A percentile compares a stretch with the other conserved stretches of the same genome.
phyloP scores from a whole-genome alignment of 2,329 filamentous ascomycete species.

The Colletotrichum neosansevieriae region DNA sequence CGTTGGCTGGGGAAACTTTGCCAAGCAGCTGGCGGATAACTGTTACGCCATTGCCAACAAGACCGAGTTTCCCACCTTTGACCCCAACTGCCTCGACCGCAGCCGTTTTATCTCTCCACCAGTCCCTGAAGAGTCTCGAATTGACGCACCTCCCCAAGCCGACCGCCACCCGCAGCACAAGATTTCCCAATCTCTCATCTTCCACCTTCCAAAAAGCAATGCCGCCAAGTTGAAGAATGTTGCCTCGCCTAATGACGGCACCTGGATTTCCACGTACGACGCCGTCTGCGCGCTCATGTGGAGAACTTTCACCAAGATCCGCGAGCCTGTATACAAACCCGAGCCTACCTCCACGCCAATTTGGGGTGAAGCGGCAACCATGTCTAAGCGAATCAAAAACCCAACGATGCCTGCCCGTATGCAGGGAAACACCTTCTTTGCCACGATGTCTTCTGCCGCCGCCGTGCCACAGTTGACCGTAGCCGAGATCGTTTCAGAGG shows the following conservation, averaged over 20 bases:
- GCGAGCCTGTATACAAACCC: slow-evolving; percentile 50
- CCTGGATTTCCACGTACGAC: slow-evolving; percentile 60
- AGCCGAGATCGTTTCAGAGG: slow-evolving; percentile 51
- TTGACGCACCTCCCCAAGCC: slow-evolving; percentile 48
- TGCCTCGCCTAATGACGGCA: slow-evolving; percentile 49
- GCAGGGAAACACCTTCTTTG: slow-evolving; percentile 52
- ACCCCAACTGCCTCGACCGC: slow-evolving; percentile 50
- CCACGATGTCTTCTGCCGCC: slow-evolving; percentile 43
- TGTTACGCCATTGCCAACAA: slow-evolving; percentile 50
- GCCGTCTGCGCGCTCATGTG: slow-evolving; percentile 56
- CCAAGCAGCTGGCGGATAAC: slow-evolving; percentile 57
- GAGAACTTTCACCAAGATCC: slow-evolving; percentile 52
- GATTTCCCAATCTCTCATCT: slow-evolving; percentile 48
- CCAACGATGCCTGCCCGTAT: slow-evolving; percentile 50
- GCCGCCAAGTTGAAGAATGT: slow-evolving; percentile 53
- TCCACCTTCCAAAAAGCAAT: slow-evolving; percentile 59
- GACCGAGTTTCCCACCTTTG: slow-evolving; percentile 49
- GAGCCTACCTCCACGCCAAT: slow-evolving; percentile 45
- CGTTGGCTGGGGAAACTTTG: slow-evolving; percentile 54
- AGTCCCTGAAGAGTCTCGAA: slow-evolving; percentile 43
- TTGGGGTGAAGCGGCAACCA: slow-evolving; percentile 55
- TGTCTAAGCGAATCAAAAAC: slow-evolving; percentile 51
- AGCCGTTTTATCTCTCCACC: slow-evolving; percentile 49
- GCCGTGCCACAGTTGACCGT: slow-evolving; percentile 47
- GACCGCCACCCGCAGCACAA: slow-evolving; percentile 48